Percentiles rank a stretch among this genome's conserved stretches.
Conservation (phyloP, 176 grass and related monocot genomes). For the Bromus sterilis region DNA sequence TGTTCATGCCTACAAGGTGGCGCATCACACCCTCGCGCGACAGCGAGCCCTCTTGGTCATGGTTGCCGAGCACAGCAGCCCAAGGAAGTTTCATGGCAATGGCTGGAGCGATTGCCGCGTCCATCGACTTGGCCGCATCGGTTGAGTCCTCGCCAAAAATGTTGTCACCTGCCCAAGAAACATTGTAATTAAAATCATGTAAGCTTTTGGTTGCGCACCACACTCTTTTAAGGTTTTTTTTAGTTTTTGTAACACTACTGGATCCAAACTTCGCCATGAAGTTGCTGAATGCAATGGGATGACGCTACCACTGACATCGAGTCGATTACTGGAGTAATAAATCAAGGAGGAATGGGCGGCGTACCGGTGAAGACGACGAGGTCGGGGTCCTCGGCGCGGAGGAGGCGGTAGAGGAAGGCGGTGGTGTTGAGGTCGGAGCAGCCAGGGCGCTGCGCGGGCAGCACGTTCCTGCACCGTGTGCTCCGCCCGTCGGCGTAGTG, state of each 20-base stretch:
- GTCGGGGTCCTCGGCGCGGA: slow-evolving; percentile 81
- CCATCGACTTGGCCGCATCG: slow-evolving; percentile 74
- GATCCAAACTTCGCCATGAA: background rate
- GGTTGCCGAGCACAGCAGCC: slow-evolving; percentile 88
- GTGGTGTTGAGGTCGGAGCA: slow-evolving; percentile 99
- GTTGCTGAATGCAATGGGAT: background rate
- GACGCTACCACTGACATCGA: background rate
- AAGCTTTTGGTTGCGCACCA: too few relatives aligned
- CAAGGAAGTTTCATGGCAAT: slow-evolving; percentile 72
- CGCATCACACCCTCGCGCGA: slow-evolving; percentile 80
- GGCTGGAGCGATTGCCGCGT: slow-evolving; percentile 66
- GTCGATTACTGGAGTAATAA: too few relatives aligned
- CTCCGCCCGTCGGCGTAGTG: slow-evolving; percentile 72
- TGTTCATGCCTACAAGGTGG: slow-evolving; percentile 68
- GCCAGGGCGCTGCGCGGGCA: slow-evolving; percentile 36
- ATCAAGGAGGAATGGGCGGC: background rate
- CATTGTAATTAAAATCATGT: background rate
- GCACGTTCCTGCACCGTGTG: slow-evolving; percentile 63
- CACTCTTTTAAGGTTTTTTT: background rate
- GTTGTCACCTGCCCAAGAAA: slow-evolving; percentile 71
- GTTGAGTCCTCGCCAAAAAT: slow-evolving; percentile 58
- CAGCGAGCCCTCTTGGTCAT: slow-evolving; percentile 83
- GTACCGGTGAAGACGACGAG: slow-evolving; percentile 92
- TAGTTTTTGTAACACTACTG: background rate
- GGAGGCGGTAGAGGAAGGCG: slow-evolving; percentile 74